Conservation (phyloP, 1,284 basidiomycete genomes). For the Caloboletus firmus region DNA sequence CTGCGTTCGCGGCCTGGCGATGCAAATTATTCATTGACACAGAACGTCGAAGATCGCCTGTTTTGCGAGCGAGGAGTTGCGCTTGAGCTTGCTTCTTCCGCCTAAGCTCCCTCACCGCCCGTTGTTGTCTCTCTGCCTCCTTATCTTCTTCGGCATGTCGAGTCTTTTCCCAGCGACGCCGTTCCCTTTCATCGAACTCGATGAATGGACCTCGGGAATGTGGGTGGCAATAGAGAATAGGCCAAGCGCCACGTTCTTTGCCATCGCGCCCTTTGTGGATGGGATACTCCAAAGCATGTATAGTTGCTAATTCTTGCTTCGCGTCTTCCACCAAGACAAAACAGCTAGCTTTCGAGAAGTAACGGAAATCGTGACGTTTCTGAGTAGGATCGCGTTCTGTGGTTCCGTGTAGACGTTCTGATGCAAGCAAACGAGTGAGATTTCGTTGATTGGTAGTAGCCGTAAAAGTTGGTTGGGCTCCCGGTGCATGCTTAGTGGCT, state of each 20-base stretch:
- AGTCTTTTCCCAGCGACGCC: conserved; percentile 58
- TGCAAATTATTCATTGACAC: conserved; percentile 79
- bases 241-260: conserved; percentile 59
- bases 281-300: conserved; percentile 67
- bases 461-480: conserved; percentile 29
- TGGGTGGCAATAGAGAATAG: conserved; percentile 71
- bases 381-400: conserved; percentile 88
- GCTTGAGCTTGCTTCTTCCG: conserved; percentile 45
- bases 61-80: conserved; percentile 40
- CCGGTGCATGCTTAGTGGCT: conserved; percentile 23
- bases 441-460: conserved; percentile 37
- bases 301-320: conserved; percentile 72
- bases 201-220: conserved; percentile 69
- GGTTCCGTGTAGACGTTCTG: conserved; percentile 85
- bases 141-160: conserved; percentile 52
- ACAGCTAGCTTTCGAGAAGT: conserved; percentile 78
- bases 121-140: conserved; percentile 48
- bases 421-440: conserved; percentile 73
- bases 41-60: conserved; percentile 68
- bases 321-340: conserved; percentile 94
- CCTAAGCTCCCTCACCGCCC: conserved; percentile 42
- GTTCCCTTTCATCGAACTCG: conserved; percentile 71
- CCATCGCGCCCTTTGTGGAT: conserved; percentile 51
- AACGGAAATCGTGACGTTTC: conserved; percentile 84
- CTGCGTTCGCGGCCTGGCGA: conserved; percentile 43